A percentile compares a stretch with the other conserved stretches of the same genome.
phyloP scores from a whole-genome alignment of 495 filamentous ascomycete genomes.

The Tuber microsphaerosporum region DNA sequence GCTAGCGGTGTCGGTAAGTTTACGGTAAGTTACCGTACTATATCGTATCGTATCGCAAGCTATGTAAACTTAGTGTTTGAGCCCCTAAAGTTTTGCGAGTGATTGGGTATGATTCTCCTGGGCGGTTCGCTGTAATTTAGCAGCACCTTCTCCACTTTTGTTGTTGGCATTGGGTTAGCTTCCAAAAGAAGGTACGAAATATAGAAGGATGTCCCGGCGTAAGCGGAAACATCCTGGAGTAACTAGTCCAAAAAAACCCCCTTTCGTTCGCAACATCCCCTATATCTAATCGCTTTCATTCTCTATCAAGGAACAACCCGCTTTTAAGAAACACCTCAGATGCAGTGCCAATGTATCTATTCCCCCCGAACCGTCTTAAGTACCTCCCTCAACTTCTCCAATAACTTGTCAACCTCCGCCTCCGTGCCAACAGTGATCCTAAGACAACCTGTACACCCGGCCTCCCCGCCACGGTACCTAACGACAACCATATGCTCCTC shows the following conservation, averaged over 20 bases:
- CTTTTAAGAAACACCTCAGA: neutral
- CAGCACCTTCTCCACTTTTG: neutral
- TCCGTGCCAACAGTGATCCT: slow-evolving; percentile 90
- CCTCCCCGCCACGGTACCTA: slow-evolving; percentile 83
- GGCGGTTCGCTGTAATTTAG: neutral
- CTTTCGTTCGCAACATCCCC: neutral
- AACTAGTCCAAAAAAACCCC: neutral
- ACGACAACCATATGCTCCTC: slow-evolving; percentile 88
- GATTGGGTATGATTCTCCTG: neutral
- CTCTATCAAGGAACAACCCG: neutral
- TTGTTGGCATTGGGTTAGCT: neutral
- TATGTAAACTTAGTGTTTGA: neutral
- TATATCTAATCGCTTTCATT: neutral
- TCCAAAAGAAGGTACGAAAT: neutral
- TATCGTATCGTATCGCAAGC: neutral
- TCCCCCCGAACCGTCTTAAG: slow-evolving; percentile 51
- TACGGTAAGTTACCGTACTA: neutral
- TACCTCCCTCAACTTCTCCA: slow-evolving; percentile 59
- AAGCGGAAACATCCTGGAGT: neutral
- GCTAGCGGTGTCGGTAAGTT: neutral
- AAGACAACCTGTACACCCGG: slow-evolving; percentile 79
- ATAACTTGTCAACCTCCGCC: slow-evolving; percentile 68
- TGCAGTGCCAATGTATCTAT: neutral
- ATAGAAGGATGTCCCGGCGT: neutral
- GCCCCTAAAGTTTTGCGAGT: neutral